Evolutionary conservation across 768 basidiomycete species (phyloP), one percentile per base, ranked within the genome.

Genomic region (Lactarius vividus): DNA sequence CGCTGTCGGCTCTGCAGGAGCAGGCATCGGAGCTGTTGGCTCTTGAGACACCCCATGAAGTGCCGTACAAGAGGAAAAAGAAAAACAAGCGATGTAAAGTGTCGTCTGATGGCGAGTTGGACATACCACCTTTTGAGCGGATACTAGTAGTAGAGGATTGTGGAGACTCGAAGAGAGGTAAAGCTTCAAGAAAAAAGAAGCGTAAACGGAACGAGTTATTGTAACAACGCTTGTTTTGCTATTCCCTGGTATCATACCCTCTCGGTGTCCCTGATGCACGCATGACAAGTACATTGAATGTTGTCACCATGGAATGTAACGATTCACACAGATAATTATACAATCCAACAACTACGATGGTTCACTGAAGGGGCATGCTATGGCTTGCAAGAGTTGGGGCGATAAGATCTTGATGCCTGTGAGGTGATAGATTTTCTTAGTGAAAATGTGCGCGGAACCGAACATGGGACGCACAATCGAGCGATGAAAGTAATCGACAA

Each of bases 251-350:
- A 44, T 44, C 39, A 63, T 67, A 63, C 57, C 57, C 33, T 18
- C 29, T 49, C 26, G 23, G 23, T 23, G 46, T 28, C 49, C 20
- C 23, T 59, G 40, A 59, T 29, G 13, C 16, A 33, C 23, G 13
- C 10, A 33, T n/a, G 13, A 29, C 55, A 61, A 63, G 20, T 44
- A 35, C 31, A n/a, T 18, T 52, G 28, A 58, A 62, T 52, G 39
- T 46, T 35, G 20, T 42, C 28, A 33, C 31, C 46, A 29, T 29
- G 55, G 57, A 53, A 52, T 61, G 44, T n/a, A 68, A 56, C 49
- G 37, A 54, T 37, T 68, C 61, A 56, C 53, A 46, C 62, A 67
- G 56, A 67, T 64, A 64, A 69, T 63, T 64, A 70, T 70, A 70
- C 69, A 70, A 69, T 68, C 69, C 69, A 60, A 59, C 33, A 59